Conservation (phyloP, 129 eudicot species). For the Lonicera japonica region DNA sequence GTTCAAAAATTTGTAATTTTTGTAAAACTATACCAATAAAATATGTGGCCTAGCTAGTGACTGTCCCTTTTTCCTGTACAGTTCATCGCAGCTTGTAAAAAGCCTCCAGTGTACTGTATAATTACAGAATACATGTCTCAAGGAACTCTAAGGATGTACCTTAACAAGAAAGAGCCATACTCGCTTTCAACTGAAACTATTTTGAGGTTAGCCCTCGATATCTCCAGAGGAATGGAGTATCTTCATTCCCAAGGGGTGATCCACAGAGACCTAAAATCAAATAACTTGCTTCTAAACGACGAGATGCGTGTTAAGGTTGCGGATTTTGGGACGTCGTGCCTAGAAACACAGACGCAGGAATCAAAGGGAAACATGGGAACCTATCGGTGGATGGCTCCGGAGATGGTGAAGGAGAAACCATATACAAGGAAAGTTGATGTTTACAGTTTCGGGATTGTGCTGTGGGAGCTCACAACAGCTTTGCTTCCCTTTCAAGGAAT, state of each 20-base stretch:
- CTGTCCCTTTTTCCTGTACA: conserved; percentile 28
- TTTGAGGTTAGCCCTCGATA: conserved; percentile 85
- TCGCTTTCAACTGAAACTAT: conserved; percentile 88
- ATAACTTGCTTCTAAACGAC: conserved; percentile 76
- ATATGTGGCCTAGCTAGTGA: conserved; percentile 19
- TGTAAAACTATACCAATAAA: background rate
- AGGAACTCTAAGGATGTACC: conserved; percentile 93
- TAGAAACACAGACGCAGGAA: conserved; percentile 84
- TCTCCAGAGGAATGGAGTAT: conserved; percentile 94
- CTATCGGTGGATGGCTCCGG: conserved; percentile 99
- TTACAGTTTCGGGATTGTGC: conserved; percentile 91
- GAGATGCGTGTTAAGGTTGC: conserved; percentile 98
- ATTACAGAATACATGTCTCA: conserved; percentile 99
- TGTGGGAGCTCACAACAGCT: conserved; percentile 97
- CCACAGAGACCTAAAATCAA: conserved; percentile 89
- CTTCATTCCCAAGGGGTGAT: conserved; percentile 98
- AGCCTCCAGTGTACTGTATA: conserved; percentile 94
- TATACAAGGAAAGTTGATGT: conserved; percentile 93
- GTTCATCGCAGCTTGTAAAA: conserved; percentile 99
- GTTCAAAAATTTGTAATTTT: background rate
- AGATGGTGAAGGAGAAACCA: conserved; percentile 91
- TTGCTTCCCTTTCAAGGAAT: conserved; percentile 97
- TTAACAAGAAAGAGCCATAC: conserved; percentile 98
- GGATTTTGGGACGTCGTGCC: conserved; percentile 92
- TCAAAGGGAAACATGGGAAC: conserved; percentile 96